These are phyloP conservation scores for Saccharomycodes ludwigii DNA, from an alignment of 805 yeast genomes.

Conservation along the genomic window DNA sequence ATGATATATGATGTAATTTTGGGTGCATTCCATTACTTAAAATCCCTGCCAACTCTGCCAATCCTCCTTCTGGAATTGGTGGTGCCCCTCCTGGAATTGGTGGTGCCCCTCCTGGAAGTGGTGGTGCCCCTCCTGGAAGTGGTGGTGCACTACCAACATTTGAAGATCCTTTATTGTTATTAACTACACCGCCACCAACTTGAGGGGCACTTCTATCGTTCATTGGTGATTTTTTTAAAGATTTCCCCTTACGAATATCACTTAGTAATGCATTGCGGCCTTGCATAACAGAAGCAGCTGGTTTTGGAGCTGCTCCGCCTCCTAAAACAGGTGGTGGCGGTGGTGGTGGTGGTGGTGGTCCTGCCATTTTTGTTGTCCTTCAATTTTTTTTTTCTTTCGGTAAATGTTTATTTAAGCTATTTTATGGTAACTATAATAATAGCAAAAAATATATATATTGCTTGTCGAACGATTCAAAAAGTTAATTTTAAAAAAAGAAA, in stretches of 20 bases:
- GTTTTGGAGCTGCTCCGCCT: slow-evolving; percentile 21
- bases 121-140: slow-evolving; percentile 14
- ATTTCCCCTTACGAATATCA: slow-evolving; percentile 65
- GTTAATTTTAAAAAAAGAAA: too few relatives aligned
- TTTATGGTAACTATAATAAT: neutral
- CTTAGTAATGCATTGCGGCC: slow-evolving; percentile 54
- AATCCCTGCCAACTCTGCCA: slow-evolving; percentile 23
- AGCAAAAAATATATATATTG: neutral
- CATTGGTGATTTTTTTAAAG: slow-evolving; percentile 51
- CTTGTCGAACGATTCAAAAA: too few relatives aligned
- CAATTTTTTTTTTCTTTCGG: neutral
- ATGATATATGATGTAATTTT: slow-evolving; percentile 51
- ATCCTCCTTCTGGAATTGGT: slow-evolving; percentile 20
- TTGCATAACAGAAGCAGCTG: slow-evolving; percentile 21
- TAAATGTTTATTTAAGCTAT: neutral
- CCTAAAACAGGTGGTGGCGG: slow-evolving; percentile 33
- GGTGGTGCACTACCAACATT: slow-evolving; percentile 5
- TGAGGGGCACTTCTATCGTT: slow-evolving; percentile 54
- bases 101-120: slow-evolving; percentile 20
- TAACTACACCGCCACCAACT: slow-evolving; percentile 25
- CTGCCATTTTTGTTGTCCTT: slow-evolving; percentile 23
- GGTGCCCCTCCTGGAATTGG: slow-evolving; percentile 13
- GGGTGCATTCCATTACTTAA: slow-evolving; percentile 21
- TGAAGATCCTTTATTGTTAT: too few relatives aligned
- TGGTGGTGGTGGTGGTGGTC: slow-evolving; percentile 47